Percentiles rank a stretch among this genome's conserved stretches.
Evolutionary conservation across 2,329 filamentous ascomycete species (phyloP).

Genomic region (Scedosporium minutisporum): DNA sequence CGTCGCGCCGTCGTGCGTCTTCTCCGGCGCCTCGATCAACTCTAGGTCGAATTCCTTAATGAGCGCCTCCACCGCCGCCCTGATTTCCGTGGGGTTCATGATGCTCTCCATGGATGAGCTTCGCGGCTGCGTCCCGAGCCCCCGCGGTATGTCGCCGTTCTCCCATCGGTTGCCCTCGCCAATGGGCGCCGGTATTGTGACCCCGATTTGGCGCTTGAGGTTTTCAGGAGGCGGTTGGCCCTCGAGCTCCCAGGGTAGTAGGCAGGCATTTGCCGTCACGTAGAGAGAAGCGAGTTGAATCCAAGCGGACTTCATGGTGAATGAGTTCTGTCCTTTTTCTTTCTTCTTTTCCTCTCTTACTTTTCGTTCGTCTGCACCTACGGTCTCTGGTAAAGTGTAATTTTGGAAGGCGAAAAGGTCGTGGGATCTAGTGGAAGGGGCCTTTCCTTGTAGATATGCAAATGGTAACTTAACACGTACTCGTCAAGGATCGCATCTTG

Average conservation of each 20-base stretch:
- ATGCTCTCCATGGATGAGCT: constrained; percentile 23
- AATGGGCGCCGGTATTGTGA: neutral
- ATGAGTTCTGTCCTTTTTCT: neutral
- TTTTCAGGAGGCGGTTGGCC: neutral
- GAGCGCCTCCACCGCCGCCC: constrained; percentile 32
- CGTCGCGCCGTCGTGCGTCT: constrained; percentile 31
- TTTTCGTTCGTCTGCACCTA: too few relatives aligned
- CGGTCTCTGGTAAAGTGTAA: too few relatives aligned
- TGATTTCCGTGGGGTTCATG: constrained; percentile 34
- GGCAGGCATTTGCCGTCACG: neutral
- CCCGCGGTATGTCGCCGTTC: neutral
- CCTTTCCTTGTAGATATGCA: too few relatives aligned
- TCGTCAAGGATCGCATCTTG: too few relatives aligned
- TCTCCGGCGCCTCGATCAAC: constrained; percentile 31
- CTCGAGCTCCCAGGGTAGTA: neutral
- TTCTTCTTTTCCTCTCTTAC: too few relatives aligned
- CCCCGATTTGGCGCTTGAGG: neutral
- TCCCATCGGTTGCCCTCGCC: constrained; percentile 4
- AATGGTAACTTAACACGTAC: too few relatives aligned
- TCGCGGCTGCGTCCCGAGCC: constrained; percentile 1
- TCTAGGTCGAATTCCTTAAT: constrained; percentile 27
- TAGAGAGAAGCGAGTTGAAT: neutral
- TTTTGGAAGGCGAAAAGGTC: too few relatives aligned
- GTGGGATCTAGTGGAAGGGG: too few relatives aligned
- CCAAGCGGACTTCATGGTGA: neutral